Base-by-base conservation (phyloP, 331 rosid species). In the Stylosanthes scabra region DNA sequence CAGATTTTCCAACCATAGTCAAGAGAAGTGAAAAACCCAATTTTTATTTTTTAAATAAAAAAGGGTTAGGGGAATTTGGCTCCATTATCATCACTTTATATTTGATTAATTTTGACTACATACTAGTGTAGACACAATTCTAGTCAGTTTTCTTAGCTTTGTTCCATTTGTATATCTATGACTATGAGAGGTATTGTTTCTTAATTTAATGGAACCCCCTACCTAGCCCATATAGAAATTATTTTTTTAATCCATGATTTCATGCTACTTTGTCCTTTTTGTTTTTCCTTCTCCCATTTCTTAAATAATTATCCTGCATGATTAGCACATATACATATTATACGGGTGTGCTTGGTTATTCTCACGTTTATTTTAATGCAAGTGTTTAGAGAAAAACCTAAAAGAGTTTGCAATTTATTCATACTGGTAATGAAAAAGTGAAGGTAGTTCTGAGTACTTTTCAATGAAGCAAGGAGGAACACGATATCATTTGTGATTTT, bases 161-260 rank as follows among this genome's bases (percentile, higher is more conserved):
- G 42, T 52, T 25, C 55, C 65, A 54, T 82, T 73, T 80, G 91
- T 88, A 77, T 60, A 90, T 86, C 81, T 75, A 70, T 37, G 78
- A 81, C 72, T 75, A 63, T 62, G 82, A 76, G 84, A 68, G 78
- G 59, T 63, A 69, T 29, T 78, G 80, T 55, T 87, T 80, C 71
- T 80, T 56, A 37, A 51, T 65, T 78, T 69, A 64, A 81, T 79
- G 72, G 83, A 63, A 52, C 71, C 25, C 61, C 70, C 76, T n/a
- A n/a, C n/a, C n/a, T 64, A 71, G 81, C 79, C 70, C 63, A 73
- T 73, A 70, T 67, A 59, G 59, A 59, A 37, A 7, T 9, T 64
- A 47, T 28, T 72, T 40, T 56, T 7, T 13, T 44, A 34, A 34
- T 34, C 39, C 46, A 61, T 50, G 42, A 40, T 70, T 54, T 62